These are phyloP conservation scores for Macrolepiota dolichaula DNA, from an alignment of 768 basidiomycete species.

Conservation along the genomic window DNA sequence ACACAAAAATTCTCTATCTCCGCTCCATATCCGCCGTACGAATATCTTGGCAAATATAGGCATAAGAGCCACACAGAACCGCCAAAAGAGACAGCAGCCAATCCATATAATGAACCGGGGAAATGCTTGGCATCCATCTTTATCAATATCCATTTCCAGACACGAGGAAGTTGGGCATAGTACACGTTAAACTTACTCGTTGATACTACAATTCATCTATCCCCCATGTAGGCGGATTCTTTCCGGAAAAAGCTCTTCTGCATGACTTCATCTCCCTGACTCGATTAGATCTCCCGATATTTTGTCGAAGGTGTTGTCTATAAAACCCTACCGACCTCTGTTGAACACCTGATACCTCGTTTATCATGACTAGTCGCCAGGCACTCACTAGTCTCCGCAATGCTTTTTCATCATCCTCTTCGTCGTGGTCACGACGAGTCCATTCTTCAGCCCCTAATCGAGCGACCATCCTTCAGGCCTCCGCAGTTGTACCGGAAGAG, in stretches of 20 bases:
- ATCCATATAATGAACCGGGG: conserved; percentile 11
- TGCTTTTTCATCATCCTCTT: conserved; percentile 15
- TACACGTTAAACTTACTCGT: neutral
- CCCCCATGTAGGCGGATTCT: neutral
- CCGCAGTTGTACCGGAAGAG: conserved; percentile 16
- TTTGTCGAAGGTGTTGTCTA: conserved; percentile 4
- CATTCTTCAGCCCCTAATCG: conserved; percentile 22
- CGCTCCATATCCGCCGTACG: conserved; percentile 24
- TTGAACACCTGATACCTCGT: conserved; percentile 4
- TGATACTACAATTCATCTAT: neutral
- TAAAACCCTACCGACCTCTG: neutral
- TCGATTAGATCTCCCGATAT: conserved; percentile 9
- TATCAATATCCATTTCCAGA: neutral
- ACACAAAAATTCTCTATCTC: conserved; percentile 20
- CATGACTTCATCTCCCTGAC: conserved; percentile 8
- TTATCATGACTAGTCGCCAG: conserved; percentile 13
- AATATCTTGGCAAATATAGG: conserved; percentile 3
- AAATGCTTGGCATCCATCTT: conserved; percentile 10
- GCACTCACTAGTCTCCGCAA: conserved; percentile 19
- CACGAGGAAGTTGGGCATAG: conserved; percentile 4
- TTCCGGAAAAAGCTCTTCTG: neutral
- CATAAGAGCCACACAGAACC: neutral
- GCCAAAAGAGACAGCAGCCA: conserved; percentile 3
- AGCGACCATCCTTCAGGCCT: conserved; percentile 17
- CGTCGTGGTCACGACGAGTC: conserved; percentile 19